Base-by-base conservation (phyloP, 257 asterid species). In the Solanum piurae region DNA sequence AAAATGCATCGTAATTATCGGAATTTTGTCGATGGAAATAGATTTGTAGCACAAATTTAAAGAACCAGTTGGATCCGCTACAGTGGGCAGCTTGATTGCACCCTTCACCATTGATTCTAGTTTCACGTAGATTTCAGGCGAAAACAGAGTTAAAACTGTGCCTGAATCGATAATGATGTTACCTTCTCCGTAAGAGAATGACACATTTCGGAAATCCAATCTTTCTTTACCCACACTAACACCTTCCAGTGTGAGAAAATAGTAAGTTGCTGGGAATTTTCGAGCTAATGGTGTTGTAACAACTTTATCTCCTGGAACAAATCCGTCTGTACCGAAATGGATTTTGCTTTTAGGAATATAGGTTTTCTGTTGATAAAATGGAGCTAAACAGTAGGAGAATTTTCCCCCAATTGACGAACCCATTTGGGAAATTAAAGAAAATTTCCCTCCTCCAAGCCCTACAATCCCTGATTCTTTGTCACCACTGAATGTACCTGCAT, bases 301-400 rank as follows among this genome's bases (percentile, higher is more conserved):
- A 13, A 89, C 94, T 0, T 92, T 89, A 38, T 18, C 31, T 0
- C 12, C 76, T 2, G 94, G 96, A 12, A 93, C 90, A 16, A 75
- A 88, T 1, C 90, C 93, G 0, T 77, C 25, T 10, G 75, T 37
- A 9, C 98, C 98, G 9, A 95, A 93, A 25, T 86, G 88, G 88
- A 96, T 87, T 71, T 88, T 95, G 29, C 97, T 93, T 44, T 80
- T 27, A 0, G 95, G 74, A 34, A 69, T 55, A 10, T 71, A 6
- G 21, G 1, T 25, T 1, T 23, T 25, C 1, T 18, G 86, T 27
- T 31, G 86, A 0, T 68, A n/a, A 0, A 31, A 7, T 0, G 95
- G 94, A 13, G 91, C 91, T 27, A 96, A 91, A 86, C 99, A 96
- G 4, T 95, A 96, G 0, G 98, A 96, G 73, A 96, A 96, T 62